A percentile compares a stretch with the other conserved stretches of the same genome.
Conservation (phyloP, 2,329 filamentous ascomycete species). For the Colletotrichum lentis region DNA sequence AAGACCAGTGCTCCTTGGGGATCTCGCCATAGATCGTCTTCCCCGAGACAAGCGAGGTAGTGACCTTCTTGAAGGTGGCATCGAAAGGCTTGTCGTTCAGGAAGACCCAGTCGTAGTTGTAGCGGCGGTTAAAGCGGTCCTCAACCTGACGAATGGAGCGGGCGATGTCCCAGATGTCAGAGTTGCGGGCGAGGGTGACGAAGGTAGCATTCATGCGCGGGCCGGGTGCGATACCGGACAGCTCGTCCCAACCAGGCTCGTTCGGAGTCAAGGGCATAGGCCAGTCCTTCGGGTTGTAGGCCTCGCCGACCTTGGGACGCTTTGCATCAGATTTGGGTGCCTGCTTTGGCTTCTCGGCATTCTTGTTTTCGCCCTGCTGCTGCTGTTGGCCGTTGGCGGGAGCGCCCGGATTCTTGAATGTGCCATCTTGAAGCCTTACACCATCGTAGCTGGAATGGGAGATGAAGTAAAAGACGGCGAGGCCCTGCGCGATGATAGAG, state of each 20-base stretch:
- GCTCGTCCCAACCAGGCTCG: constrained; percentile 62
- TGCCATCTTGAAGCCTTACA: constrained; percentile 41
- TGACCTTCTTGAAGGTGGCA: constrained; percentile 91
- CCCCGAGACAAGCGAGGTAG: constrained; percentile 87
- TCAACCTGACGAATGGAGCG: constrained; percentile 95
- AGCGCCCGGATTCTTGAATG: constrained; percentile 55
- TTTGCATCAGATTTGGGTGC: constrained; percentile 38
- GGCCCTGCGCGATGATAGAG: constrained; percentile 52
- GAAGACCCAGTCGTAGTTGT: constrained; percentile 99
- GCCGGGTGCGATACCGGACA: constrained; percentile 64
- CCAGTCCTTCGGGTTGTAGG: constrained; percentile 52
- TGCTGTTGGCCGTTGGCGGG: constrained; percentile 40
- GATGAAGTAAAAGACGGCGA: constrained; percentile 84
- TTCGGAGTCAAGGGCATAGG: constrained; percentile 62
- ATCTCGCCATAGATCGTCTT: constrained; percentile 92
- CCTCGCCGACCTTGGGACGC: constrained; percentile 42
- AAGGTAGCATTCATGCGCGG: constrained; percentile 96
- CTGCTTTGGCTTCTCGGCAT: constrained; percentile 38
- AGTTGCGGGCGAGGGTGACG: constrained; percentile 92
- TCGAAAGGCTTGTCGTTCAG: constrained; percentile 96
- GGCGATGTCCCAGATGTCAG: constrained; percentile 95
- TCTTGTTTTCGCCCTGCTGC: constrained; percentile 26
- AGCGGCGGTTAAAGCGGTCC: constrained; percentile 96
- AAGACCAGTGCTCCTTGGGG: constrained; percentile 93
- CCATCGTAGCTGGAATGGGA: constrained; percentile 64